Evolutionary conservation across 106 monocot genomes (phyloP).

Genomic region (Chionographis japonica): DNA sequence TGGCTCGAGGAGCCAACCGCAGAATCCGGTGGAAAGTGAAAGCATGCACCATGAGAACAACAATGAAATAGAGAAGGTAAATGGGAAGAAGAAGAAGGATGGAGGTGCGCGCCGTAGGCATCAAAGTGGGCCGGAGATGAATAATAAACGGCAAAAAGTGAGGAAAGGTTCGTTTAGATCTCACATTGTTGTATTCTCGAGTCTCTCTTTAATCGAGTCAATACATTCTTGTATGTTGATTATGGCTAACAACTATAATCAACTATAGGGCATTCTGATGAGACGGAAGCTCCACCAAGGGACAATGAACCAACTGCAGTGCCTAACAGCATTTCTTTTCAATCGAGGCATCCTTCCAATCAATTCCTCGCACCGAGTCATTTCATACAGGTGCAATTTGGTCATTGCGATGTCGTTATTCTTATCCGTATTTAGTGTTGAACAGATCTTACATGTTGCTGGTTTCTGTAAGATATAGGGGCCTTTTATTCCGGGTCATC

Average conservation of each 20-base stretch:
- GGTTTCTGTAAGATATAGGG: constrained; percentile 22
- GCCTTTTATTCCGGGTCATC: constrained; percentile 36
- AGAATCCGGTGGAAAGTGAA: constrained; percentile 28
- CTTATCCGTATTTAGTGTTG: background rate
- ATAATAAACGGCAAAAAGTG: constrained; percentile 40
- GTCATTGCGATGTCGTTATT: background rate
- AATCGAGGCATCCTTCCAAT: constrained; percentile 34
- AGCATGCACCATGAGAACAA: constrained; percentile 12
- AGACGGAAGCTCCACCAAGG: constrained; percentile 25
- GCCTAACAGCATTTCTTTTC: constrained; percentile 18
- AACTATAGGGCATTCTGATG: constrained; percentile 38
- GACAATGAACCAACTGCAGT: constrained; percentile 24
- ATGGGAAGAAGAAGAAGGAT: constrained; percentile 45
- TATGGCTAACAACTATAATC: background rate
- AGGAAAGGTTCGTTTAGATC: constrained; percentile 43
- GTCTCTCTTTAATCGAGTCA: background rate
- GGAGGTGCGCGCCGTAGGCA: constrained; percentile 22
- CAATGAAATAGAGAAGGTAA: constrained; percentile 23
- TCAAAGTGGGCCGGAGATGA: constrained; percentile 26
- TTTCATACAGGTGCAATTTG: constrained; percentile 41
- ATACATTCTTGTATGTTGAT: background rate
- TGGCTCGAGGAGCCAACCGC: constrained; percentile 20
- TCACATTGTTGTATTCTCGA: background rate
- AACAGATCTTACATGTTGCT: background rate
- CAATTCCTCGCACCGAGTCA: constrained; percentile 44